Base-by-base conservation (phyloP, 192 early-diverging fungal genomes). In the Coemansia sp. region DNA sequence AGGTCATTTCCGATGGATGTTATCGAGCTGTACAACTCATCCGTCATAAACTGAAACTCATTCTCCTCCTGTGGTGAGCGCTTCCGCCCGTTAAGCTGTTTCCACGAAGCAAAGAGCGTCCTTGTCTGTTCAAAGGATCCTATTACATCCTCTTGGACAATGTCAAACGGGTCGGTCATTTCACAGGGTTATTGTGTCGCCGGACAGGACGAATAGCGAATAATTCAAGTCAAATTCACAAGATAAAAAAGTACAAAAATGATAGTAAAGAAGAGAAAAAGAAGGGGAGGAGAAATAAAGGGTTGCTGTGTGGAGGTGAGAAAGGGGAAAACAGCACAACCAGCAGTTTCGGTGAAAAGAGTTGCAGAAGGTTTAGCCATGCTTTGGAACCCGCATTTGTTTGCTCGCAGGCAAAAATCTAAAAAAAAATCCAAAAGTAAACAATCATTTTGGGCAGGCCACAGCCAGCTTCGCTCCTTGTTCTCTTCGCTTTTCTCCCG, bases 51-150 rank as follows among this genome's bases (percentile, higher is more conserved):
- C 64, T 81, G 79, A 60, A 57, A 81, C 67, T 81, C 79, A 28
- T 82, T 82, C 37, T 82, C 80, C 42, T 82, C 80, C 40, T 82
- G 80, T 12, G 75, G 68, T 40, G 71, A 66, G 70, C 80, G 80
- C 39, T 52, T 69, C 65, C 73, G 74, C 30, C 30, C 29, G 30
- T 61, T 40, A 20, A 82, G 80, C 18, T 33, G 52, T 56, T 64
- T 69, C 80, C 80, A 82, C 16, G 80, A 71, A 21, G 75, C 75
- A 43, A 71, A 60, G 40, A 82, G 75, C 39, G 71, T 71, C 61
- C 58, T 73, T 26, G 75, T 63, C 66, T 82, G 74, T 29, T 77
- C 80, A 60, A 77, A 77, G 5, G 80, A 63, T 15, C 74, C 62
- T 7, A 77, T 58, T 10, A 82, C 75, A 26, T 82, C 80, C 74